Evolutionary conservation across 2,329 filamentous ascomycete genomes (phyloP).

Genomic region (Curvularia verruculosa): DNA sequence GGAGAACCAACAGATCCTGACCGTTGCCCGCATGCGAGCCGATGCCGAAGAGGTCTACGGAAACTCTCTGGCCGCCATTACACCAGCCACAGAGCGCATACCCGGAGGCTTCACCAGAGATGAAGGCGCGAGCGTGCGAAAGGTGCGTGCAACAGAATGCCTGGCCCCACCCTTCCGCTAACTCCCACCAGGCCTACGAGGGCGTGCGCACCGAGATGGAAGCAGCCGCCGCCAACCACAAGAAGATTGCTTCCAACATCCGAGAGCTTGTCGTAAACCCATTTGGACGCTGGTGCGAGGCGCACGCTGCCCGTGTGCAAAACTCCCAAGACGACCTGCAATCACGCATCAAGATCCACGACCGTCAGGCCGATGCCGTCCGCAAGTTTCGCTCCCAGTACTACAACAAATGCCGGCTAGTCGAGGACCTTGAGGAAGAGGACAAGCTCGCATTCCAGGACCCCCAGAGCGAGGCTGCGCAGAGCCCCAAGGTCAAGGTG

Average conservation of each 20-base stretch:
- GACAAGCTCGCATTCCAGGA: constrained; percentile 98
- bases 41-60: constrained; percentile 94
- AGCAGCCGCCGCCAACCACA: constrained; percentile 85
- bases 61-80: constrained; percentile 78
- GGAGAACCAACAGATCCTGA: constrained; percentile 93
- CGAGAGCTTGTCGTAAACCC: constrained; percentile 93
- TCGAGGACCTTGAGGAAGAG: constrained; percentile 97
- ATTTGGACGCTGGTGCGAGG: constrained; percentile 94
- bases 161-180: constrained; percentile 17
- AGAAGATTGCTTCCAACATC: constrained; percentile 95
- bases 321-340: constrained; percentile 96
- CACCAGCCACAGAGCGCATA: constrained; percentile 80
- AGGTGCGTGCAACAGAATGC: constrained; percentile 62
- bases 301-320: constrained; percentile 88
- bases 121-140: constrained; percentile 93
- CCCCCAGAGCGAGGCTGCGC: constrained; percentile 61
- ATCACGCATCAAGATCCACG: constrained; percentile 85
- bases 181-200: constrained; percentile 79
- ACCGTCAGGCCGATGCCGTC: constrained; percentile 86
- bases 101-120: constrained; percentile 84
- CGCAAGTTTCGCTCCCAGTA: constrained; percentile 95
- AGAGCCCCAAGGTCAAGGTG: constrained; percentile 65
- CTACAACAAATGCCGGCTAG: constrained; percentile 97
- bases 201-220: constrained; percentile 92
- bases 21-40: constrained; percentile 89